A percentile compares a stretch with the other conserved stretches of the same genome.
These are phyloP conservation scores for Globisporangium iwayamae DNA, from an alignment of 352 stramenopile genomes.

Conservation along the genomic window DNA sequence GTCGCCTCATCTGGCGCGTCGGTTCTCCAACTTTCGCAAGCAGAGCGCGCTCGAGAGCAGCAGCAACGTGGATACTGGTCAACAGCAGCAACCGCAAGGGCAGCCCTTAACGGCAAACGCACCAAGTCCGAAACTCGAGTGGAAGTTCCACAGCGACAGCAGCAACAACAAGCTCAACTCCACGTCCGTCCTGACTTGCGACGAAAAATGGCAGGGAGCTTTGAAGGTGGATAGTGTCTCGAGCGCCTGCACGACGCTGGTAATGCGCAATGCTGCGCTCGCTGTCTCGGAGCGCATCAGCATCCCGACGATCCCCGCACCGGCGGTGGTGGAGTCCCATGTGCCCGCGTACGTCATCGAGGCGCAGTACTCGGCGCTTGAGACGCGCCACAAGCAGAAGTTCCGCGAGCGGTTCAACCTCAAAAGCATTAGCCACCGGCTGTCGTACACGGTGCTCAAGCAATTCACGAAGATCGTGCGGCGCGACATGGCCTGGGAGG, in stretches of 20 bases:
- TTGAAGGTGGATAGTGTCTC: constrained; percentile 12
- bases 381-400: constrained; percentile 40
- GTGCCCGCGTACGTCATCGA: constrained; percentile 55
- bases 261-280: constrained; percentile 56
- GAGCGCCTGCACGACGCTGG: constrained; percentile 43
- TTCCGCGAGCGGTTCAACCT: constrained; percentile 58
- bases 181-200: not conserved
- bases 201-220: not conserved
- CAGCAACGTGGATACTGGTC: not conserved
- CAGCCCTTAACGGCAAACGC: not conserved
- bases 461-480: constrained; percentile 64
- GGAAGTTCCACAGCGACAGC: constrained; percentile 8
- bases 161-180: not conserved
- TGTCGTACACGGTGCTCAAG: constrained; percentile 59
- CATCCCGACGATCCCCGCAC: constrained; percentile 38
- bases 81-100: not conserved
- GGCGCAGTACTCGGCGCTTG: constrained; percentile 52
- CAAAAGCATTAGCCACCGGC: constrained; percentile 53
- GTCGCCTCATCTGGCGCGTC: constrained; percentile 19
- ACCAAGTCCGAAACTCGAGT: constrained; percentile 3
- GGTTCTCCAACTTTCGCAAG: constrained; percentile 27
- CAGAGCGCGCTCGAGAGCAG: constrained; percentile 8
- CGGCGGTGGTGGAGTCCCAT: constrained; percentile 26
- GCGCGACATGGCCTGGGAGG: constrained; percentile 50
- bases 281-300: constrained; percentile 43